phyloP scores from a whole-genome alignment of 768 basidiomycete species.

The Vararia minispora region DNA sequence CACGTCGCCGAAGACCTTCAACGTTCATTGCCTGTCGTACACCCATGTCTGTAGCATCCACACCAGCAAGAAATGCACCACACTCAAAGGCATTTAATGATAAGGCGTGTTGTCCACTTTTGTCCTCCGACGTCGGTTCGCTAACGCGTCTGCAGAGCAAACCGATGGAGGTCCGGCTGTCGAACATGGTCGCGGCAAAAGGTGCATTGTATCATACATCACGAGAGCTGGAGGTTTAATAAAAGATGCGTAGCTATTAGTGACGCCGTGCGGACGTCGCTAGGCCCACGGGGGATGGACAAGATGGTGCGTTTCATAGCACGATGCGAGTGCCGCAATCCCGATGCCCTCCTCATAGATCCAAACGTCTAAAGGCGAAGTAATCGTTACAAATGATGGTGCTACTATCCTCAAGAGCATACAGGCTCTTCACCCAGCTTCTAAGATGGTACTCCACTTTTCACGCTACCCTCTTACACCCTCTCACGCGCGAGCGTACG shows the following conservation, averaged over 20 bases:
- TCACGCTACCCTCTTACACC: constrained; percentile 2
- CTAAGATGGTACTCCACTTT: constrained; percentile 70
- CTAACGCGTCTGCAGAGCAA: constrained; percentile 59
- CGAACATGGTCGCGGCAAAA: constrained; percentile 97
- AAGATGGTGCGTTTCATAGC: constrained; percentile 67
- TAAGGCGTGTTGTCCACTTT: constrained; percentile 37
- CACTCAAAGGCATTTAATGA: constrained; percentile 76
- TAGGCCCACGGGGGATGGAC: constrained; percentile 98
- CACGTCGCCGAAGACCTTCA: too few species aligned
- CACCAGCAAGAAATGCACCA: too few species aligned
- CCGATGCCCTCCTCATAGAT: constrained; percentile 41
- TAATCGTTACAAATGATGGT: constrained; percentile 97
- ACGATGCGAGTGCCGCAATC: not conserved
- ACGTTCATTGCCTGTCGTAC: too few species aligned
- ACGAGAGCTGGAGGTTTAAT: constrained; percentile 6
- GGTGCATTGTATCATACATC: constrained; percentile 31
- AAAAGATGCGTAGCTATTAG: constrained; percentile 61
- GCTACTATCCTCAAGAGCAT: constrained; percentile 95
- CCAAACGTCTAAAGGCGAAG: constrained; percentile 92
- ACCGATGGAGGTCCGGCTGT: constrained; percentile 94
- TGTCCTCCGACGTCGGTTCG: constrained; percentile 9
- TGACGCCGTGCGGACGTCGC: constrained; percentile 91
- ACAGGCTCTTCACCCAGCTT: constrained; percentile 94
- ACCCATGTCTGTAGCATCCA: too few species aligned
- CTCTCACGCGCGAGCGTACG: not conserved